A percentile compares a stretch with the other conserved stretches of the same genome.
Evolutionary conservation across 2,329 filamentous ascomycete genomes (phyloP).

Genomic region (Trichoderma polysporum): DNA sequence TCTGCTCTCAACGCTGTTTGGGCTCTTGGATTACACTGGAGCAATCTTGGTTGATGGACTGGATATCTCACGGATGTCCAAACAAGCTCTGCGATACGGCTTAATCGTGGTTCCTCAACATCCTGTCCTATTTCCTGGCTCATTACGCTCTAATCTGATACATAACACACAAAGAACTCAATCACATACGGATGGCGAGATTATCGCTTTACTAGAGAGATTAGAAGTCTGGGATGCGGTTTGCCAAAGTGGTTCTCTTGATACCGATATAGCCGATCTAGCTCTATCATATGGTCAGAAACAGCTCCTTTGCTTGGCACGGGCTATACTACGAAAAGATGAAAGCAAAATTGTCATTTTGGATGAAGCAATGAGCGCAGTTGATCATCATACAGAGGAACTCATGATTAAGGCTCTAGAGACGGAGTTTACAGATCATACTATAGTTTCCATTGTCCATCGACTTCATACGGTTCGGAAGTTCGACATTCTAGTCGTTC

Average conservation of each 20-base stretch:
- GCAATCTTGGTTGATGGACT: conserved; percentile 44
- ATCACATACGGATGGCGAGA: conserved; percentile 29
- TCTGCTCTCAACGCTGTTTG: conserved; percentile 38
- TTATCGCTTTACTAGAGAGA: background rate
- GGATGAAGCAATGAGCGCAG: conserved; percentile 38
- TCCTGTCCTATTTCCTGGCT: conserved; percentile 43
- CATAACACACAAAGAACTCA: conserved; percentile 35
- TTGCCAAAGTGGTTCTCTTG: conserved; percentile 22
- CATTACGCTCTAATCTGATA: conserved; percentile 34
- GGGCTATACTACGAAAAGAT: conserved; percentile 30
- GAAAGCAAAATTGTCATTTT: conserved; percentile 36
- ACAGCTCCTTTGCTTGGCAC: conserved; percentile 27
- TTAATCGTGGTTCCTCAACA: conserved; percentile 53
- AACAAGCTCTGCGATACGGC: conserved; percentile 41
- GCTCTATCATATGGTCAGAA: conserved; percentile 27
- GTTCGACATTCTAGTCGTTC: conserved; percentile 13
- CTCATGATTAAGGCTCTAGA: conserved; percentile 23
- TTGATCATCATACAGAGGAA: background rate
- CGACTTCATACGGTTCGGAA: conserved; percentile 23
- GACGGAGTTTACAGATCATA: conserved; percentile 27
- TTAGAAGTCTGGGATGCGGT: conserved; percentile 24
- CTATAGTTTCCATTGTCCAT: conserved; percentile 31
- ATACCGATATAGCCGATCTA: conserved; percentile 21
- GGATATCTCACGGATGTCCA: conserved; percentile 38
- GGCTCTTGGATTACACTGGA: conserved; percentile 37